A percentile compares a stretch with the other conserved stretches of the same genome.
phyloP scores from a whole-genome alignment of 257 asterid species.

The Solanum arcanum region DNA sequence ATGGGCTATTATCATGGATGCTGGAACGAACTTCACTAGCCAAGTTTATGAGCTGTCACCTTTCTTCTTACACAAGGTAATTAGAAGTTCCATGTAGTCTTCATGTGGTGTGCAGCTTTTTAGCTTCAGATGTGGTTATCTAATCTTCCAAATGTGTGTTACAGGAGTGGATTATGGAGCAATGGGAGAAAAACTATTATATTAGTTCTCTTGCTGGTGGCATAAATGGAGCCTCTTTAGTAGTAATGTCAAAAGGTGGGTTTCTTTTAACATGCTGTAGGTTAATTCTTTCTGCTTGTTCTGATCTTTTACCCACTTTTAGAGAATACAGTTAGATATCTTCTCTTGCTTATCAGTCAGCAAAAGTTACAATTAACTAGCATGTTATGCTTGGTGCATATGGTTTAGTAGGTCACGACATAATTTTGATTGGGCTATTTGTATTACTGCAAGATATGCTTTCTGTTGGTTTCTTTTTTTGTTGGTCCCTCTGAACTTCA shows the following conservation, averaged over 20 bases:
- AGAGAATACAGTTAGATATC: not conserved
- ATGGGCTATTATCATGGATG: slow-evolving; percentile 45
- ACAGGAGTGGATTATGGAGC: slow-evolving; percentile 43
- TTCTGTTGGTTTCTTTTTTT: not conserved
- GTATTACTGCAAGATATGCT: not conserved
- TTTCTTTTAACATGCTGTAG: not conserved
- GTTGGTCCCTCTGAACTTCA: not conserved
- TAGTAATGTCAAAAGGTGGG: slow-evolving; percentile 44
- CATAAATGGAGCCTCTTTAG: slow-evolving; percentile 26
- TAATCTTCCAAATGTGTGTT: not conserved
- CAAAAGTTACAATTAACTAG: not conserved
- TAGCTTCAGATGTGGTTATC: not conserved
- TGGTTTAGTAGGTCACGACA: not conserved
- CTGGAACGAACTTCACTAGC: slow-evolving; percentile 26
- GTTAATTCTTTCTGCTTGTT: not conserved
- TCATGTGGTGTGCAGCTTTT: not conserved
- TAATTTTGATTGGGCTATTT: not conserved
- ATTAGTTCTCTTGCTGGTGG: slow-evolving; percentile 40
- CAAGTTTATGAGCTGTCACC: slow-evolving; percentile 37
- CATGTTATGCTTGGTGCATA: not conserved
- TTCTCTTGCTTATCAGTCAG: not conserved
- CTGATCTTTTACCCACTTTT: not conserved
- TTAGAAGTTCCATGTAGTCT: not conserved
- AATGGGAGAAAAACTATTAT: slow-evolving; percentile 38
- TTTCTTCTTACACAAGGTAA: slow-evolving; percentile 31